Evolutionary conservation across 2,329 filamentous ascomycete species (phyloP).

Genomic region (Aspergillus niger): DNA sequence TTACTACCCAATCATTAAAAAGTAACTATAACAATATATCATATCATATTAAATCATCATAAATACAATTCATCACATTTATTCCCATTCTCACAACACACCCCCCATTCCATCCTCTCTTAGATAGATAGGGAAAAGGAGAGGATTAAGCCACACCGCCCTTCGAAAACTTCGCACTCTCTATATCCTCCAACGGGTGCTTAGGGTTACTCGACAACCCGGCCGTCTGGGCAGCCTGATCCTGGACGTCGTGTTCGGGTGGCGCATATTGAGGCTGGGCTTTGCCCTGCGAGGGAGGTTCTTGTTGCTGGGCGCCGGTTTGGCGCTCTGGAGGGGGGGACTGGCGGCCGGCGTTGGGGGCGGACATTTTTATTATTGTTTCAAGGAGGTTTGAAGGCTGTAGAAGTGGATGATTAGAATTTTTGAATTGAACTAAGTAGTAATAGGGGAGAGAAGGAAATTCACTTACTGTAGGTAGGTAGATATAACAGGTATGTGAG

Average conservation of each 20-base stretch:
- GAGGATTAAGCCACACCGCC: slow-evolving; percentile 10
- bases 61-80: not conserved
- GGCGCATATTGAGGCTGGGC: slow-evolving; percentile 42
- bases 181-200: slow-evolving; percentile 42
- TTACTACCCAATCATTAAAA: not conserved
- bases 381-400: too few relatives aligned
- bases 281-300: slow-evolving; percentile 59
- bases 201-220: slow-evolving; percentile 45
- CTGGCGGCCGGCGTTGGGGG: slow-evolving; percentile 67
- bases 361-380: slow-evolving; percentile 54
- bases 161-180: slow-evolving; percentile 37
- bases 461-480: not conserved
- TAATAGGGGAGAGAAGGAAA: too few relatives aligned
- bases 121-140: not conserved
- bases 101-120: not conserved
- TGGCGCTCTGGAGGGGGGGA: slow-evolving; percentile 75
- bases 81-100: not conserved
- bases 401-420: too few relatives aligned
- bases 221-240: slow-evolving; percentile 17
- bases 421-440: too few relatives aligned
- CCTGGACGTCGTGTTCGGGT: slow-evolving; percentile 28
- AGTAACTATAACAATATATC: not conserved
- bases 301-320: slow-evolving; percentile 64
- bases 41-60: not conserved
- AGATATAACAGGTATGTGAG: not conserved